Conservation (phyloP, 164 flowering plant species). For the Pachysandra terminalis region DNA sequence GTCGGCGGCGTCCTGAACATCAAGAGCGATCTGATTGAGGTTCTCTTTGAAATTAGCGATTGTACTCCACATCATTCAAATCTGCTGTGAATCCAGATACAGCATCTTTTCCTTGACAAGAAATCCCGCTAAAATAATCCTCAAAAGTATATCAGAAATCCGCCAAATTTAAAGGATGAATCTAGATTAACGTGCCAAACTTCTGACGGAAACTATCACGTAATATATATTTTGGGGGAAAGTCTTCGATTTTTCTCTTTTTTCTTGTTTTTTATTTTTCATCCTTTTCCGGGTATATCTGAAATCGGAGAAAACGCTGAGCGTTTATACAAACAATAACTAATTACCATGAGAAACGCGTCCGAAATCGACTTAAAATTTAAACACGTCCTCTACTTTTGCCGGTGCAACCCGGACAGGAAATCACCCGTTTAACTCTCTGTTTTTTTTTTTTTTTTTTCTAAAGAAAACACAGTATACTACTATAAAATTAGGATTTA, state of each 20-base stretch:
- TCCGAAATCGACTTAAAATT: too few relatives aligned
- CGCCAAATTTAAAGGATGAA: neutral
- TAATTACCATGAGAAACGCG: neutral
- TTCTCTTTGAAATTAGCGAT: conserved; percentile 79
- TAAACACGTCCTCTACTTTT: too few relatives aligned
- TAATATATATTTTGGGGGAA: neutral
- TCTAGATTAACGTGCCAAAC: neutral
- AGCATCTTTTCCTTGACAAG: neutral
- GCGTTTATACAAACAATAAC: neutral
- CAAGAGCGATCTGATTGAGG: conserved; percentile 78
- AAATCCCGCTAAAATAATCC: neutral
- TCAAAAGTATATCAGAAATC: neutral
- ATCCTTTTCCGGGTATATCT: neutral
- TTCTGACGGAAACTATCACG: neutral
- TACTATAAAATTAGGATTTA: too few relatives aligned
- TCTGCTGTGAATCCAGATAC: neutral
- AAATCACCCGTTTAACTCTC: too few relatives aligned
- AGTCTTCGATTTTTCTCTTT: neutral
- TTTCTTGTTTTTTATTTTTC: too few relatives aligned
- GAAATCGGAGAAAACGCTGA: neutral
- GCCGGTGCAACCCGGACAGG: too few relatives aligned
- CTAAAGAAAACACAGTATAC: too few relatives aligned
- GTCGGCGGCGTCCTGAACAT: conserved; percentile 74
- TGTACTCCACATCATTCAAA: conserved; percentile 25
- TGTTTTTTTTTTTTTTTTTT: too few relatives aligned